Conservation (phyloP, 306 rosid species). For the Gynostemma pentaphyllum region DNA sequence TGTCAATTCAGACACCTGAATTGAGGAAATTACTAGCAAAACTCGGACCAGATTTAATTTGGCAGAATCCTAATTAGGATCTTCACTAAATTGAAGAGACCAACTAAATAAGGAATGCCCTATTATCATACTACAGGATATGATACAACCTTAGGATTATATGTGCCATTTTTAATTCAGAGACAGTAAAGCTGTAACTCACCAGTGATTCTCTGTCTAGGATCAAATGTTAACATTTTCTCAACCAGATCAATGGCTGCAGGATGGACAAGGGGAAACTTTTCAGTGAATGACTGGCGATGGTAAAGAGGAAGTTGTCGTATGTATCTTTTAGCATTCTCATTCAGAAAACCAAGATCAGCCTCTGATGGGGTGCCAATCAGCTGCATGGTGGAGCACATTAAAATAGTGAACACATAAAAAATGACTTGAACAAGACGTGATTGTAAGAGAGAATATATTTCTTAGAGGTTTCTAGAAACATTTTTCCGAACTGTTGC, state of each 20-base stretch:
- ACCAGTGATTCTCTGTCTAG: conserved; percentile 88
- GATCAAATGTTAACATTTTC: conserved; percentile 92
- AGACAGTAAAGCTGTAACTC: conserved; percentile 12
- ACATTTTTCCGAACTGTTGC: not conserved
- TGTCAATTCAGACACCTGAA: not conserved
- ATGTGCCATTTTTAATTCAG: not conserved
- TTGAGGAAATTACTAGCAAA: not conserved
- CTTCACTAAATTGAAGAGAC: not conserved
- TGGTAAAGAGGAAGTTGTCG: conserved; percentile 60
- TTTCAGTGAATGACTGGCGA: conserved; percentile 80
- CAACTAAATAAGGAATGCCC: not conserved
- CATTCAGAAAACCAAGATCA: conserved; percentile 81
- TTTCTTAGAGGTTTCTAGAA: not conserved
- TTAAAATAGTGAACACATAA: not conserved
- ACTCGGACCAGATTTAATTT: not conserved
- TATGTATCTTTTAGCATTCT: conserved; percentile 92
- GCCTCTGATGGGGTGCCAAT: conserved; percentile 97
- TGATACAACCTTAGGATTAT: not conserved
- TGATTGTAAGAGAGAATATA: not conserved
- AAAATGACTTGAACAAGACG: not conserved
- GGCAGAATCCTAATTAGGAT: not conserved
- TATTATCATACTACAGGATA: not conserved
- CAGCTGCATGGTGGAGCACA: conserved; percentile 46
- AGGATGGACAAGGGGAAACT: conserved; percentile 91
- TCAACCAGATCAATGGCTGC: conserved; percentile 93